Evolutionary conservation across 352 stramenopile genomes (phyloP), one percentile per base, ranked within the genome.

Genomic region (Aphanomyces euteiches): DNA sequence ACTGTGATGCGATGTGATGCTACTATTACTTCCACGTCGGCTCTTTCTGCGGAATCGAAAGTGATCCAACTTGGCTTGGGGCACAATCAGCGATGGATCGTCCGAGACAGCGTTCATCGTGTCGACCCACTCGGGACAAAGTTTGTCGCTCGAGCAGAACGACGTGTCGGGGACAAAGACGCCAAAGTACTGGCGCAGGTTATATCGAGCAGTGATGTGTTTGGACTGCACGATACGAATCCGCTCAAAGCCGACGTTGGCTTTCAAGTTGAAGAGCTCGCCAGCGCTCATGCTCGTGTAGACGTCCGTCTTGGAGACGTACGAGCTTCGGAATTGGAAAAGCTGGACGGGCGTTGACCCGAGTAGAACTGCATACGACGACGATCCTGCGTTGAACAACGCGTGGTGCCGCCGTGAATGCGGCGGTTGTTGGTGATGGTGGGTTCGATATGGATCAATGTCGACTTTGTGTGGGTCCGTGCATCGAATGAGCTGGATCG

Each of bases 241-340:
- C 1, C 86, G 78, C 47, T 94, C 84, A 45, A 94, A 73, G 0
- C 84, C 86, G 21, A 94, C 85, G 53, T 92, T 92, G 3, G 84
- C 86, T 67, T 92, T 94, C 69, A 92, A 81, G 56, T 94, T 92
- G 65, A 92, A 88, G 73, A 90, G 81, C 60, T 94, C 86, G 6
- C 84, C 84, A 0, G 77, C 83, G 10, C 83, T 82, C 84, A 94
- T 90, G 56, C 84, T 92, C 0, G 86, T 85, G 60, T 92, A 92
- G 48, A 92, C 90, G 70, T 94, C 86, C 34, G 90, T 83, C 68
- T 92, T 94, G 5, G 86, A 92, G 36, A 92, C 83, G 56, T 89
- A 92, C n/a, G 84, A 82, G 36, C 82, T 91, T 63, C 83, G 84
- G 47, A 94, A 94, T 54, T 91, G 84, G 6, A 83, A 82, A 76